Evolutionary conservation across 306 rosid genomes (phyloP).

Genomic region (Begonia masoniana): DNA sequence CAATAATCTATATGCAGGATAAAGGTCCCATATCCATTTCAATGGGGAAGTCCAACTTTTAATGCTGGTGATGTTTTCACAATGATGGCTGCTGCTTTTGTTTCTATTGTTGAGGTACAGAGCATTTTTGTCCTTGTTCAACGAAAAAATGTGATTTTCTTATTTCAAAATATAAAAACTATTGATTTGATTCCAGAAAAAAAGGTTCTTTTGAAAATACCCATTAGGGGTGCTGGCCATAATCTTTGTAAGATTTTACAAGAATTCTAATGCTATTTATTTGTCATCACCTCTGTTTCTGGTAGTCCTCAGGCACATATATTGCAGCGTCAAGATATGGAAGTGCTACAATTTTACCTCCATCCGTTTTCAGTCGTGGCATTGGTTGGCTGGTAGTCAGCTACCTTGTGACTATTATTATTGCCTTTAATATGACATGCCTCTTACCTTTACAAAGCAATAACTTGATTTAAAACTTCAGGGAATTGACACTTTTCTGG

Average conservation of each 20-base stretch:
- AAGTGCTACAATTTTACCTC: constrained; percentile 76
- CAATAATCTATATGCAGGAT: constrained; percentile 37
- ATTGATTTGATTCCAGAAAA: no score
- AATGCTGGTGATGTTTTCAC: constrained; percentile 62
- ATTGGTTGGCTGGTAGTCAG: constrained; percentile 76
- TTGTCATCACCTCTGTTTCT: constrained; percentile 8
- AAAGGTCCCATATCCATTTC: constrained; percentile 87
- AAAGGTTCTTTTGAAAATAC: no score
- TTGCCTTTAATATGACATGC: no score
- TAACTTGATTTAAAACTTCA: constrained; percentile 10
- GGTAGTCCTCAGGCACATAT: constrained; percentile 68
- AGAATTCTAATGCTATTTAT: neutral
- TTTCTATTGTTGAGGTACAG: constrained; percentile 63
- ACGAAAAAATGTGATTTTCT: no score
- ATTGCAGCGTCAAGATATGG: constrained; percentile 76
- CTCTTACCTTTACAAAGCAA: neutral
- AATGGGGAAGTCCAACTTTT: constrained; percentile 74
- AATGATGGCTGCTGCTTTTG: constrained; percentile 61
- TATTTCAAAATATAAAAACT: no score
- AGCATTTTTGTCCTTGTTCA: no score
- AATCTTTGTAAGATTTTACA: no score
- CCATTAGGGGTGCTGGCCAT: no score
- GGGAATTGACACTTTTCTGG: constrained; percentile 66
- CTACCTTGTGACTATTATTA: constrained; percentile 1
- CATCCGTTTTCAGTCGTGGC: constrained; percentile 77